Base-by-base conservation (phyloP, 2,329 filamentous ascomycete genomes). In the Aspergillus vadensis region DNA sequence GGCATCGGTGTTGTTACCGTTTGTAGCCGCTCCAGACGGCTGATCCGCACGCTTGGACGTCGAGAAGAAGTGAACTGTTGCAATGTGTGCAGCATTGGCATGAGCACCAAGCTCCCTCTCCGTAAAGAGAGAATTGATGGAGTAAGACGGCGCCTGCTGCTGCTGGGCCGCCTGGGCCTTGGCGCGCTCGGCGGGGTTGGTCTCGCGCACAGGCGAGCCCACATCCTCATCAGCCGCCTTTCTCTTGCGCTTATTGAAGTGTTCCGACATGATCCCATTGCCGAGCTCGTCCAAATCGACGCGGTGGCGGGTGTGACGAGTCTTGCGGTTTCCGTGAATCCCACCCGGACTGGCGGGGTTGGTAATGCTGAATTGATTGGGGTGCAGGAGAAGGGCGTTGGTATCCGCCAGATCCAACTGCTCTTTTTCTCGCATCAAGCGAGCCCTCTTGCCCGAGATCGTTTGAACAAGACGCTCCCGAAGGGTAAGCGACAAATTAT, bases 321-420 rank as follows among this genome's bases (percentile, higher is more conserved):
- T 89, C 74, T 88, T 88, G 62, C 86, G 82, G 65, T 86, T 85
- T 61, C 80, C 82, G 67, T 85, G 82, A 21, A 83, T 77, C 2
- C 86, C 85, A 50, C 86, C 85, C 21, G 86, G 86, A 60, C 84
- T 87, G 17, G 82, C 81, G n/a, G 85, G 85, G 62, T 87, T 85
- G 65, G 84, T 85, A 63, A 88, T 85, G 72, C 83, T 86, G 76
- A 88, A 88, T 66, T 89, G 86, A 63, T 84, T 87, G 14, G 86
- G 86, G 63, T 89, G 85, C 6, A 88, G 80, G 10, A 88, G 82
- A 55, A 88, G 80, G 6, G 86, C 85, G 69, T 87, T 88, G 72
- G 83, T 88, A 72, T 89, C 86, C 3, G 85, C 85, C 61, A 88
- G 84, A 65, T 89, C 87, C 23, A 89, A 77, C 69, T 88, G 86